A percentile compares a stretch with the other conserved stretches of the same genome.
Conservation (phyloP, 306 rosid species). For the Pyrus bretschneideri region DNA sequence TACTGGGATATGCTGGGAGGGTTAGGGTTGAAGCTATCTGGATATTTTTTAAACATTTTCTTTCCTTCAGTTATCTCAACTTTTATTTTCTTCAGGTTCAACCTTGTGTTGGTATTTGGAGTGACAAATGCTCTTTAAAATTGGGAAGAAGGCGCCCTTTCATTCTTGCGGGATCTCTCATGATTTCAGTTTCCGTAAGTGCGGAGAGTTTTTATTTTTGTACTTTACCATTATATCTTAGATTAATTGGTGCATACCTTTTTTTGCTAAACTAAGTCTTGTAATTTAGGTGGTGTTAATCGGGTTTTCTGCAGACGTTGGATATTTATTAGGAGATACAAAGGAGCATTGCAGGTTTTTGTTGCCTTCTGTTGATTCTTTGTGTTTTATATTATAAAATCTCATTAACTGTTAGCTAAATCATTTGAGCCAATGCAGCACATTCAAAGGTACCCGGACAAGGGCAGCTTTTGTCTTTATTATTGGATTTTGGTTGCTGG, state of each 20-base stretch:
- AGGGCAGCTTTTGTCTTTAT: conserved; percentile 87
- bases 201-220: conserved; percentile 10
- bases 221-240: conserved; percentile 6
- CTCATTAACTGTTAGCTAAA: conserved; percentile 14
- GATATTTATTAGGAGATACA: conserved; percentile 82
- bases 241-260: background rate
- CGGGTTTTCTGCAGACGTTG: conserved; percentile 96
- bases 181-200: conserved; percentile 83
- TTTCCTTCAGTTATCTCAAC: background rate
- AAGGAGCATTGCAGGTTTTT: conserved; percentile 88
- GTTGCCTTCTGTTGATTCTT: conserved; percentile 27
- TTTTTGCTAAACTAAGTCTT: conserved; percentile 39
- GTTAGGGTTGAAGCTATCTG: background rate
- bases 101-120: conserved; percentile 92
- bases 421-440: conserved; percentile 43
- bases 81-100: conserved; percentile 48
- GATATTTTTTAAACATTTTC: background rate
- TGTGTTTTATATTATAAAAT: conserved; percentile 2
- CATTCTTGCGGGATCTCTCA: conserved; percentile 83
- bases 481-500: conserved; percentile 97
- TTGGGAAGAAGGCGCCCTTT: conserved; percentile 95
- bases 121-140: conserved; percentile 87
- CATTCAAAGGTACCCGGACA: conserved; percentile 79
- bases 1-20: background rate
- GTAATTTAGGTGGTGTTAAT: conserved; percentile 77